These are phyloP conservation scores for Yarrowia bubula DNA, from an alignment of 805 yeast genomes.

Conservation along the genomic window DNA sequence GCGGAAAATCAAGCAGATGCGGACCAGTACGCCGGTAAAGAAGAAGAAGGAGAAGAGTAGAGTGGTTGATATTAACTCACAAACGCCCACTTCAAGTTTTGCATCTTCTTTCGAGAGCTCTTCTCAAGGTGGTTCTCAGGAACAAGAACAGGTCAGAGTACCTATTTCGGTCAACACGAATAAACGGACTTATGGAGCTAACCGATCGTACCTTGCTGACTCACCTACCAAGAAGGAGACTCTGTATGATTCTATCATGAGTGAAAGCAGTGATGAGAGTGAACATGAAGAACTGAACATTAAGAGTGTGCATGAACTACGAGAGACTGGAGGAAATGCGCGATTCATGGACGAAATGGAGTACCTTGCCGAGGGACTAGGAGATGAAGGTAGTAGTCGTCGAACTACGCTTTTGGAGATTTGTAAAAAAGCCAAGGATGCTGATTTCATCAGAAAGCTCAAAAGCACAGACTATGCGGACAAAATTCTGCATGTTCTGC, in stretches of 20 bases:
- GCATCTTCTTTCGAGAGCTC: background rate
- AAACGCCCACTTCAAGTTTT: background rate
- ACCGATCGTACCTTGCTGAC: slow-evolving; percentile 8
- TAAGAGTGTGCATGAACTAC: slow-evolving; percentile 16
- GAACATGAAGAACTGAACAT: slow-evolving; percentile 9
- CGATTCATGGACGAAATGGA: slow-evolving; percentile 24
- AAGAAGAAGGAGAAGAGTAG: background rate
- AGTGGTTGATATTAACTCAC: background rate
- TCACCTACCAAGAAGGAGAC: slow-evolving; percentile 10
- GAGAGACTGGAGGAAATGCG: slow-evolving; percentile 21
- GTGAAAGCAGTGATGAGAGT: slow-evolving; percentile 9
- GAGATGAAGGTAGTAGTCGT: background rate
- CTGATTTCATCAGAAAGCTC: slow-evolving; percentile 15
- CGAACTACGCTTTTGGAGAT: slow-evolving; percentile 23
- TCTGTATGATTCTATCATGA: background rate
- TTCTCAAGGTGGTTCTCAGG: background rate
- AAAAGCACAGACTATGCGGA: slow-evolving; percentile 14
- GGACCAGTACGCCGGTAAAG: slow-evolving; percentile 2
- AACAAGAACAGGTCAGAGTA: background rate
- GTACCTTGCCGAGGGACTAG: slow-evolving; percentile 7
- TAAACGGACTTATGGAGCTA: slow-evolving; percentile 5
- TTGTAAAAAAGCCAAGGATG: slow-evolving; percentile 7
- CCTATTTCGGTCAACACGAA: background rate
- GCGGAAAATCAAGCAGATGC: slow-evolving; percentile 1
- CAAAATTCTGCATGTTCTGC: slow-evolving; percentile 1